Evolutionary conservation across 495 filamentous ascomycete species (phyloP).

Genomic region (Choiromyces venosus): DNA sequence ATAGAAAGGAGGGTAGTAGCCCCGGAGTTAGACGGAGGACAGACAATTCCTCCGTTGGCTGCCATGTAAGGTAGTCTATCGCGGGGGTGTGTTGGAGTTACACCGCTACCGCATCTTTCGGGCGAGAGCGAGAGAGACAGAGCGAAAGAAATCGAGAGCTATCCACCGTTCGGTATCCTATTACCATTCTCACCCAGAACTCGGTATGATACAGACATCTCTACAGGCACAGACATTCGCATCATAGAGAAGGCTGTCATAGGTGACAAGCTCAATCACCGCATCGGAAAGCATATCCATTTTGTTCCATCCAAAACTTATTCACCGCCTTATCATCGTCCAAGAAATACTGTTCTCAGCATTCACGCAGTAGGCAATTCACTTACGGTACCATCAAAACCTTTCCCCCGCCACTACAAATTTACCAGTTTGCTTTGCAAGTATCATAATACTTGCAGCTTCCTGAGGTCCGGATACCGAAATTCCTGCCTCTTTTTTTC

Average conservation of each 20-base stretch:
- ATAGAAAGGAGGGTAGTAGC: slow-evolving; percentile 12
- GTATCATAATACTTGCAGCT: neutral
- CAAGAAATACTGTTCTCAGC: neutral
- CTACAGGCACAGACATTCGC: neutral
- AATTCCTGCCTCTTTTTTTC: neutral
- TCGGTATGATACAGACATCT: neutral
- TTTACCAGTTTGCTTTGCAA: neutral
- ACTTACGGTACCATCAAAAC: neutral
- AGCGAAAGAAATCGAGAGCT: neutral
- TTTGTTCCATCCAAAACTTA: neutral
- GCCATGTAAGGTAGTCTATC: neutral
- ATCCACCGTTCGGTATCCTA: neutral
- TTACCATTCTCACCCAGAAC: neutral
- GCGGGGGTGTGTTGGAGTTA: neutral
- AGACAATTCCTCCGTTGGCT: neutral
- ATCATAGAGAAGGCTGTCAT: neutral
- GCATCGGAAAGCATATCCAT: neutral
- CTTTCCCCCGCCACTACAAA: neutral
- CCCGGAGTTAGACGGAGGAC: neutral
- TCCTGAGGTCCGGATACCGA: neutral
- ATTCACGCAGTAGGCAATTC: neutral
- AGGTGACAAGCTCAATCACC: neutral
- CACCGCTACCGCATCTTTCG: neutral
- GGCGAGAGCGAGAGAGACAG: neutral
- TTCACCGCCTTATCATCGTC: neutral